Evolutionary conservation across 2,329 filamentous ascomycete genomes (phyloP).

Genomic region (Aspergillus fijiensis): DNA sequence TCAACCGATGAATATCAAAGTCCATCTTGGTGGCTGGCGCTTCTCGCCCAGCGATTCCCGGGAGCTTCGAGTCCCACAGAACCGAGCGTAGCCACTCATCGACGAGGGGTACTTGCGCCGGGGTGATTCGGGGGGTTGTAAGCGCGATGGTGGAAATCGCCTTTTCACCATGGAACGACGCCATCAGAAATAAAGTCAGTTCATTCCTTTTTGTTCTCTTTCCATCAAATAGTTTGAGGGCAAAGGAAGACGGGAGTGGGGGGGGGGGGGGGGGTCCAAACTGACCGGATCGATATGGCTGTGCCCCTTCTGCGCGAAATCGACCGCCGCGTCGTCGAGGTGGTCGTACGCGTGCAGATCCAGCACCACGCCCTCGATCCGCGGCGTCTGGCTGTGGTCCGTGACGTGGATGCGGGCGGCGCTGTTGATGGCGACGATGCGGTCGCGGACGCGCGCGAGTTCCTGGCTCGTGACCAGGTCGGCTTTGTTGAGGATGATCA

Average conservation of each 20-base stretch:
- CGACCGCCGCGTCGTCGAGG: slow-evolving; percentile 62
- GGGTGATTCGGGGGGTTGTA: slow-evolving; percentile 59
- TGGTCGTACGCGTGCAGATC: slow-evolving; percentile 92
- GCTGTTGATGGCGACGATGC: slow-evolving; percentile 83
- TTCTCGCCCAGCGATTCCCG: slow-evolving; percentile 9
- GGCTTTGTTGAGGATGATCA: slow-evolving; percentile 89
- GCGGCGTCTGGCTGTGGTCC: slow-evolving; percentile 72
- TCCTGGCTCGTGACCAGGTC: slow-evolving; percentile 75
- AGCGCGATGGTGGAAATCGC: slow-evolving; percentile 83
- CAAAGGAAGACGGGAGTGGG: not conserved
- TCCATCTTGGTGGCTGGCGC: slow-evolving; percentile 22
- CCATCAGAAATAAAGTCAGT: too few species aligned
- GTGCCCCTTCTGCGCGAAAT: slow-evolving; percentile 73
- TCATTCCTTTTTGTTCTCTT: too few species aligned
- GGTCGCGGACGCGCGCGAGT: slow-evolving; percentile 65
- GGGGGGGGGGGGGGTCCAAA: slow-evolving; percentile 18
- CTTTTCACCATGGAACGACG: slow-evolving; percentile 41
- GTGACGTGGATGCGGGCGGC: slow-evolving; percentile 83
- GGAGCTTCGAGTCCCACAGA: slow-evolving; percentile 68
- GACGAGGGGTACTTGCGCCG: slow-evolving; percentile 60
- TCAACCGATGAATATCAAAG: slow-evolving; percentile 85
- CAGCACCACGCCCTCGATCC: slow-evolving; percentile 80
- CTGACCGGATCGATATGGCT: slow-evolving; percentile 85
- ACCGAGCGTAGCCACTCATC: slow-evolving; percentile 81
- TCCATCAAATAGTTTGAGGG: not conserved